Percentiles rank a stretch among this genome's conserved stretches.
phyloP scores from a whole-genome alignment of 1,139 yeast species.

The Pneumocystis carinii region DNA sequence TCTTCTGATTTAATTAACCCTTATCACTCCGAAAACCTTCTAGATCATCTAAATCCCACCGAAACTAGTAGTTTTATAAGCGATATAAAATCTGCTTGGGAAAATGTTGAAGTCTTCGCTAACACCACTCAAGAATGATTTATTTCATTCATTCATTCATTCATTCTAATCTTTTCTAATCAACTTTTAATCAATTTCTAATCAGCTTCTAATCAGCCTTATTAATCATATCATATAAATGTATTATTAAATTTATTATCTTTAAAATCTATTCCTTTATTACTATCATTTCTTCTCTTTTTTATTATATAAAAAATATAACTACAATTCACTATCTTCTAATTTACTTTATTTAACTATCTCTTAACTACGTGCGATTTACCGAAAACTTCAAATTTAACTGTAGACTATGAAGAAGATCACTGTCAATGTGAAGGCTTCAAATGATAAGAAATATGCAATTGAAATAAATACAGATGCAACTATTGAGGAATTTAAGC shows the following conservation, averaged over 20 bases:
- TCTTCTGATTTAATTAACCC: not conserved
- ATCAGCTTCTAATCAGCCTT: not conserved
- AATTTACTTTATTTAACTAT: no score
- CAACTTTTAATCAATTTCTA: not conserved
- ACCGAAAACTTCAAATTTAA: not conserved
- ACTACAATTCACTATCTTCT: no score
- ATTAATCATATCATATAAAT: not conserved
- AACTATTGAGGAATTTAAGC: constrained; percentile 57
- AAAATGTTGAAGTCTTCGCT: not conserved
- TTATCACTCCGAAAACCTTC: not conserved
- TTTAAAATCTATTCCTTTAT: not conserved
- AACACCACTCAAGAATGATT: not conserved
- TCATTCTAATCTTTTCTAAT: not conserved
- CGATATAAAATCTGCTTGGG: not conserved
- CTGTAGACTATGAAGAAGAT: constrained; percentile 9
- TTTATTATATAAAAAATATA: not conserved
- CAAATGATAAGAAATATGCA: constrained; percentile 53
- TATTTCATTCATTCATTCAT: no score
- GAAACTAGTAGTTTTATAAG: not conserved
- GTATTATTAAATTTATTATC: not conserved
- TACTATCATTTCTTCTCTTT: not conserved
- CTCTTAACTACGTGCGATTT: no score
- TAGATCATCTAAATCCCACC: not conserved
- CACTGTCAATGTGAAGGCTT: constrained; percentile 35
- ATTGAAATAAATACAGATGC: constrained; percentile 39